Percentiles rank a stretch among this genome's conserved stretches.
Evolutionary conservation across 2,329 filamentous ascomycete genomes (phyloP).

Genomic region (Dissoconium aciculare): DNA sequence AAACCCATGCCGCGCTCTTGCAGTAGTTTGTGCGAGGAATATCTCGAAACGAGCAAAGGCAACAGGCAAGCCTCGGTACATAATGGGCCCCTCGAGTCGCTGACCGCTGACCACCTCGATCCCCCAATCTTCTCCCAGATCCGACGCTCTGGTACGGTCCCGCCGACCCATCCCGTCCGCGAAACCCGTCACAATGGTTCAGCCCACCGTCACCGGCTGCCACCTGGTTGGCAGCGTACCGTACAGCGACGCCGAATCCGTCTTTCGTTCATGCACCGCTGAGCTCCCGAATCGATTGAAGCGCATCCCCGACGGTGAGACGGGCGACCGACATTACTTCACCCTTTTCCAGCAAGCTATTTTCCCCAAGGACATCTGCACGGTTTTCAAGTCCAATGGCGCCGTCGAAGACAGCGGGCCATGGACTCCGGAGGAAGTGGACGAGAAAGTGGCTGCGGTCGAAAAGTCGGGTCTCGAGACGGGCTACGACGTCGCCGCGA

Average conservation of each 20-base stretch:
- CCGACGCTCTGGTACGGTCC: no score
- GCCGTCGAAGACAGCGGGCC: slow-evolving; percentile 5
- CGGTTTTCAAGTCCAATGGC: slow-evolving; percentile 14
- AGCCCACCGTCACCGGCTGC: slow-evolving; percentile 12
- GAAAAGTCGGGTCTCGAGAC: slow-evolving; percentile 13
- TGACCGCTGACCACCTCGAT: no score
- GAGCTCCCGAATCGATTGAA: slow-evolving; percentile 23
- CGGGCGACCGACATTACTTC: slow-evolving; percentile 23
- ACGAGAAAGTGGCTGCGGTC: slow-evolving; percentile 12
- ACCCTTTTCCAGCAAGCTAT: slow-evolving; percentile 22
- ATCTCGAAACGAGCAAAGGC: no score
- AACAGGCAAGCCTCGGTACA: no score
- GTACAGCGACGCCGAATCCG: slow-evolving; percentile 20
- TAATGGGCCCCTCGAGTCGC: no score
- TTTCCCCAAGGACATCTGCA: slow-evolving; percentile 17
- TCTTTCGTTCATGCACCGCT: slow-evolving; percentile 21
- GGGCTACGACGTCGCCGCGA: slow-evolving; percentile 22
- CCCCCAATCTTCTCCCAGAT: no score
- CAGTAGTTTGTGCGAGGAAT: no score
- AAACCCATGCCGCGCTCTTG: no score
- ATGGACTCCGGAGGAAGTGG: slow-evolving; percentile 12
- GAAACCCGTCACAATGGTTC: not conserved
- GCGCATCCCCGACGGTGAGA: slow-evolving; percentile 31
- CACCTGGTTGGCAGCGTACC: slow-evolving; percentile 28
- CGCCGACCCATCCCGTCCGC: no score